A percentile compares a stretch with the other conserved stretches of the same genome.
These are phyloP conservation scores for Candida broadrunensis DNA, from an alignment of 805 yeast species.

Conservation along the genomic window DNA sequence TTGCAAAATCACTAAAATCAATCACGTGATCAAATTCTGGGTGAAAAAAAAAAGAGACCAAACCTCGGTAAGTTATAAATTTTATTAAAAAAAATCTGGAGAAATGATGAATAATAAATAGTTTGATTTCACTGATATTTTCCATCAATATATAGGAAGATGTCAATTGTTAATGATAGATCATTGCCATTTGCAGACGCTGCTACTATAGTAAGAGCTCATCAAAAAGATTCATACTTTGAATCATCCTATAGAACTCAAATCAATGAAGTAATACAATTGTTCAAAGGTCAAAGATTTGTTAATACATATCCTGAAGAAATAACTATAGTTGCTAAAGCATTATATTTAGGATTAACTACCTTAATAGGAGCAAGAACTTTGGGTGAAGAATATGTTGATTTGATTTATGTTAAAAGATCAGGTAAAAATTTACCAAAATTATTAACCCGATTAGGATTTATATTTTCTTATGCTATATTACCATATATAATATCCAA, in stretches of 20 bases:
- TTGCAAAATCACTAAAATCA: too few relatives aligned
- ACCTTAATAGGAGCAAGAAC: slow-evolving; percentile 77
- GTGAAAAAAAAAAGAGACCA: too few relatives aligned
- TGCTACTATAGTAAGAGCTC: slow-evolving; percentile 82
- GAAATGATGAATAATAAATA: too few relatives aligned
- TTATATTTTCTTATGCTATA: slow-evolving; percentile 56
- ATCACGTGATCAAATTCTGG: too few relatives aligned
- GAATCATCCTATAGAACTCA: slow-evolving; percentile 53
- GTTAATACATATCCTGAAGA: slow-evolving; percentile 63
- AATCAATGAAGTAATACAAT: slow-evolving; percentile 53
- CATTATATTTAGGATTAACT: slow-evolving; percentile 68
- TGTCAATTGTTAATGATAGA: slow-evolving; percentile 4
- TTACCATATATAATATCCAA: slow-evolving; percentile 54
- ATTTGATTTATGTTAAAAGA: slow-evolving; percentile 61
- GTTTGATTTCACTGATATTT: too few relatives aligned
- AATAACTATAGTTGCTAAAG: slow-evolving; percentile 53
- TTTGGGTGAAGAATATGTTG: slow-evolving; percentile 92
- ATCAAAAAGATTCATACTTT: slow-evolving; percentile 83
- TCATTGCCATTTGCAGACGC: slow-evolving; percentile 74
- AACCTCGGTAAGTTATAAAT: too few relatives aligned
- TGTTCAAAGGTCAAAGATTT: slow-evolving; percentile 60
- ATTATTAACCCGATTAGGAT: slow-evolving; percentile 48
- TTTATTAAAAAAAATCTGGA: too few relatives aligned
- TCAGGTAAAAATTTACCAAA: slow-evolving; percentile 51
- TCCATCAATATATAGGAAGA: too few relatives aligned